A percentile compares a stretch with the other conserved stretches of the same genome.
phyloP scores from a whole-genome alignment of 1,139 yeast species.

The Diutina pseudorugosa region DNA sequence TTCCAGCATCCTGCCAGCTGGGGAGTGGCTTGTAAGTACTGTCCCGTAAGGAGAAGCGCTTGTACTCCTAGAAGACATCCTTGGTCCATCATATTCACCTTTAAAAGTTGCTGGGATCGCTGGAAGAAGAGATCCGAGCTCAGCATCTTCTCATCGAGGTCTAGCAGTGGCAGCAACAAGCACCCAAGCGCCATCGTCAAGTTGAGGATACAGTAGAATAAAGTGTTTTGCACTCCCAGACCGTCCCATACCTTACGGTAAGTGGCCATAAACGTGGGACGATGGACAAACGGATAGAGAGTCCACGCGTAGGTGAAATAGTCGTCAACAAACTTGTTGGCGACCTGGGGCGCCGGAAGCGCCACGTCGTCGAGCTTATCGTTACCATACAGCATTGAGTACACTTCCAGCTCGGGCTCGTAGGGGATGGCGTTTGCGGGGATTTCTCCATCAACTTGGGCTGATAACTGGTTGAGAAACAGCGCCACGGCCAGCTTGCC shows the following conservation, averaged over 20 bases:
- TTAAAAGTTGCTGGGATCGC: background rate
- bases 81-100: background rate
- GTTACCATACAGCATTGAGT: background rate
- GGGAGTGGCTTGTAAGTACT: background rate
- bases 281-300: background rate
- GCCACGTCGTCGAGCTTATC: background rate
- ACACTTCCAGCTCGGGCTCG: background rate
- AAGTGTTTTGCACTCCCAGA: background rate
- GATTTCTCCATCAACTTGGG: background rate
- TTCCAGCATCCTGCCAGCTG: conserved; percentile 2
- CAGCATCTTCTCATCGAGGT: background rate
- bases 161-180: background rate
- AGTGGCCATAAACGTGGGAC: background rate
- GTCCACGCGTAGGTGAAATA: conserved; percentile 1
- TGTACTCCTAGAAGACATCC: background rate
- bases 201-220: background rate
- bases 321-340: background rate
- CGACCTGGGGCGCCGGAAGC: background rate
- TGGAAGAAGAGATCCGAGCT: background rate
- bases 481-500: background rate
- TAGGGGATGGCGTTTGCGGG: background rate
- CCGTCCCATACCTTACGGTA: background rate
- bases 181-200: background rate
- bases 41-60: background rate
- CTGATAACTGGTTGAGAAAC: background rate